Percentiles rank a stretch among this genome's conserved stretches.
Evolutionary conservation across 495 filamentous ascomycete genomes (phyloP).

Genomic region (Trichoderma erinaceum): DNA sequence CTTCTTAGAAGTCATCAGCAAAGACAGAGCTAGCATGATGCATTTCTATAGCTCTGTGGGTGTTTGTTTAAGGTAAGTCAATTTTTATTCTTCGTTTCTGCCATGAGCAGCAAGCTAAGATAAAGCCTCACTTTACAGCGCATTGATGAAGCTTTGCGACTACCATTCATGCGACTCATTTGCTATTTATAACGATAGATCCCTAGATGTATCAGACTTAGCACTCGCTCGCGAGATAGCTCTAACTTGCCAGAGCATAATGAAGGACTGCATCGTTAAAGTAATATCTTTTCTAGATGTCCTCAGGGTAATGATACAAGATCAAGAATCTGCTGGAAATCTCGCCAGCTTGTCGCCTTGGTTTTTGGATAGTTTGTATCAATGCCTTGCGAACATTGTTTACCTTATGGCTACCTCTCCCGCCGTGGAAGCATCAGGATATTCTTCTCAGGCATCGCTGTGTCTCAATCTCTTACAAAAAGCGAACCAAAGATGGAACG

Average conservation of each 20-base stretch:
- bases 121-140: background rate
- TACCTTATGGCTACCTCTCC: background rate
- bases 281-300: background rate
- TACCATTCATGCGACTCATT: constrained; percentile 2
- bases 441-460: background rate
- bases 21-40: constrained; percentile 5
- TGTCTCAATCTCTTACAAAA: background rate
- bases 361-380: constrained; percentile 6
- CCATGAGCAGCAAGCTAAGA: background rate
- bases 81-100: background rate
- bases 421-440: background rate
- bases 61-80: background rate
- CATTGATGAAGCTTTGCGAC: constrained; percentile 1
- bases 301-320: background rate
- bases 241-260: background rate
- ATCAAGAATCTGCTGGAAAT: background rate
- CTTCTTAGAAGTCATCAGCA: constrained; percentile 1
- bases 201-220: background rate
- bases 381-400: background rate
- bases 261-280: constrained; percentile 3
- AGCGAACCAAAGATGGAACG: constrained; percentile 1
- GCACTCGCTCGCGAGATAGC: constrained; percentile 1
- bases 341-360: constrained; percentile 9
- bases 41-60: constrained; percentile 3
- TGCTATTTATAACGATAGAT: background rate